Evolutionary conservation across 805 yeast genomes (phyloP), one percentile per base, ranked within the genome.

Genomic region (Kregervanrija pseudodelftensis): DNA sequence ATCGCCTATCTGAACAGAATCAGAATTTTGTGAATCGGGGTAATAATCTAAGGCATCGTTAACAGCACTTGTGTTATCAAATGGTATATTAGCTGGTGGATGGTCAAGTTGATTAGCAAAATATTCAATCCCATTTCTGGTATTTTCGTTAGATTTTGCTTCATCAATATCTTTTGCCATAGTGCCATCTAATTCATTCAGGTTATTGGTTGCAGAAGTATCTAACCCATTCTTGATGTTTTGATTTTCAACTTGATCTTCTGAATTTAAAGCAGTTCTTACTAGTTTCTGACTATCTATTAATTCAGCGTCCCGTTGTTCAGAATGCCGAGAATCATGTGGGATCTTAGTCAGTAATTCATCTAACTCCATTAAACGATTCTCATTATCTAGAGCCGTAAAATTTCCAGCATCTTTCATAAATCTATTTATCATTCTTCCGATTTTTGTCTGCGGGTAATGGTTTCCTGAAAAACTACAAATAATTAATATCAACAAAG

Each of bases 341-440:
- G 42, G 37, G 10, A 45, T 45, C 28, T 45, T 45, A 5, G 43
- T 34, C 14, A 45, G 14, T 2, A 45, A 14, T 4, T 37, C 40
- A 39, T 45, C 63, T 17, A 61, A 35, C 35, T 59, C 65, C 33
- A 45, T 51, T 11, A 61, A 43, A 15, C 59, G 47, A 11, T 51
- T 52, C 40, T 61, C 64, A 33, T 61, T 61, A 34, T 61, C 65
- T 17, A 55, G 47, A 1, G 66, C 65, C 1, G 64, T 59, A 39
- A 59, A 60, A 46, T 61, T 61, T 1, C 66, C 66, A 1, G 59
- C 50, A 13, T 49, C 51, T 36, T 59, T 52, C 63, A 61, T 58
- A 11, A 14, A 42, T 36, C 28, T 53, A 46, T 42, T 47, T 35
- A 60, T 31, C 5, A 43, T 46, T 11, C 64, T 37, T 5, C 65